These are phyloP conservation scores for Posidonia oceanica DNA, from an alignment of 116 monocot genomes.

Conservation along the genomic window DNA sequence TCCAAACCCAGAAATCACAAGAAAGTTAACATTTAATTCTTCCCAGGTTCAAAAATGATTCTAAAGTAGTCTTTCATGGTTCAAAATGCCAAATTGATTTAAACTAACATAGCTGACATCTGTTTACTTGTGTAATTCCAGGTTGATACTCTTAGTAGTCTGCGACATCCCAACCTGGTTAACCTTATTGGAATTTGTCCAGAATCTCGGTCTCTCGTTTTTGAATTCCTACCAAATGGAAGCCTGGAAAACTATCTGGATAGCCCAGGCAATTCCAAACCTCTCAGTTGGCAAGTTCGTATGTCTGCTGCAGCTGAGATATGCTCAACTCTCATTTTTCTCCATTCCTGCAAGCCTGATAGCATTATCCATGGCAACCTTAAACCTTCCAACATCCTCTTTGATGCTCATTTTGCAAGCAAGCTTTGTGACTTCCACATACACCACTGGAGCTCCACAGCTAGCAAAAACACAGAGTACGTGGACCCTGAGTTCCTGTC, in stretches of 20 bases:
- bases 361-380: constrained; percentile 65
- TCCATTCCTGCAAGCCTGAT: constrained; percentile 48
- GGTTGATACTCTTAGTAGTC: constrained; percentile 43
- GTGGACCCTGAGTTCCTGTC: constrained; percentile 70
- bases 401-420: constrained; percentile 44
- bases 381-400: constrained; percentile 65
- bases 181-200: constrained; percentile 54
- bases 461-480: constrained; percentile 29
- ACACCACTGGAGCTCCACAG: constrained; percentile 33
- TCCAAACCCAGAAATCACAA: too few relatives aligned
- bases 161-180: constrained; percentile 70
- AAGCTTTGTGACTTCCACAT: constrained; percentile 57
- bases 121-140: constrained; percentile 8
- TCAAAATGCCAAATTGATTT: not conserved
- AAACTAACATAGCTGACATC: not conserved
- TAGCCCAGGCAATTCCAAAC: constrained; percentile 27
- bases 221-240: constrained; percentile 49
- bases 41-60: too few relatives aligned
- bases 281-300: constrained; percentile 48
- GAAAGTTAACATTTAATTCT: too few relatives aligned
- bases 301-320: constrained; percentile 37
- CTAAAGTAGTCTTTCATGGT: not conserved
- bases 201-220: constrained; percentile 42
- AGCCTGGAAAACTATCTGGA: constrained; percentile 57
- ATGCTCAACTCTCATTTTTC: constrained; percentile 62